Percentiles rank a stretch among this genome's conserved stretches.
Evolutionary conservation across 2,329 filamentous ascomycete species (phyloP).

Genomic region (Thielaviopsis musarum): DNA sequence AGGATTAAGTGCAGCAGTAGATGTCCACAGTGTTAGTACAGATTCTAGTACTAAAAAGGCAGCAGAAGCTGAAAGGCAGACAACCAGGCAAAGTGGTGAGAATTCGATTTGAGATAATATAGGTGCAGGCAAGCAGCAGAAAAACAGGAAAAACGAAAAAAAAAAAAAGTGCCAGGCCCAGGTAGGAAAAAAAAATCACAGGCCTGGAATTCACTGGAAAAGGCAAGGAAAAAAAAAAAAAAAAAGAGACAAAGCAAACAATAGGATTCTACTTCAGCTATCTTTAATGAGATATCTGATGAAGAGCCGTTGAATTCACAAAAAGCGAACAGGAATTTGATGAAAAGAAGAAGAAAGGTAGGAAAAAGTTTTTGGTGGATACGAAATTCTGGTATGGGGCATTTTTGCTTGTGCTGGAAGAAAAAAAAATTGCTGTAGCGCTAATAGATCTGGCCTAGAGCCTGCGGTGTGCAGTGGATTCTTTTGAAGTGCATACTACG

Average conservation of each 20-base stretch:
- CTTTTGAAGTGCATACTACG: too few relatives aligned
- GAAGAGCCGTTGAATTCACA: background rate
- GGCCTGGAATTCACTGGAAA: conserved; percentile 5
- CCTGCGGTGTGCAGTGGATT: too few relatives aligned
- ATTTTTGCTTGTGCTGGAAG: background rate
- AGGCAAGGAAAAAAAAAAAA: background rate
- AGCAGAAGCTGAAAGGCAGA: background rate
- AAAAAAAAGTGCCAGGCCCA: too few relatives aligned
- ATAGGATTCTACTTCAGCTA: background rate
- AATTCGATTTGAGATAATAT: too few relatives aligned
- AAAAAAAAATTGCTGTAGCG: too few relatives aligned
- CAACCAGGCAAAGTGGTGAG: background rate
- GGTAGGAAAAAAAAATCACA: background rate
- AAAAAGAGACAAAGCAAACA: background rate
- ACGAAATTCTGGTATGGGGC: background rate
- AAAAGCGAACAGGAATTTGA: background rate
- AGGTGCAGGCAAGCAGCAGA: too few relatives aligned
- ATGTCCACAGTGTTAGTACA: background rate
- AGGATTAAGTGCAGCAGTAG: background rate
- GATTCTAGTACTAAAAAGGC: background rate
- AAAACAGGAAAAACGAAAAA: too few relatives aligned
- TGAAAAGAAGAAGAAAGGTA: background rate
- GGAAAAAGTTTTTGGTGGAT: background rate
- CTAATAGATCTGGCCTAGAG: too few relatives aligned
- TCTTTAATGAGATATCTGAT: background rate